Percentiles rank a stretch among this genome's conserved stretches.
Evolutionary conservation across 225 moss, liverwort and hornwort genomes (phyloP).

Genomic region (Polytrichum commune): DNA sequence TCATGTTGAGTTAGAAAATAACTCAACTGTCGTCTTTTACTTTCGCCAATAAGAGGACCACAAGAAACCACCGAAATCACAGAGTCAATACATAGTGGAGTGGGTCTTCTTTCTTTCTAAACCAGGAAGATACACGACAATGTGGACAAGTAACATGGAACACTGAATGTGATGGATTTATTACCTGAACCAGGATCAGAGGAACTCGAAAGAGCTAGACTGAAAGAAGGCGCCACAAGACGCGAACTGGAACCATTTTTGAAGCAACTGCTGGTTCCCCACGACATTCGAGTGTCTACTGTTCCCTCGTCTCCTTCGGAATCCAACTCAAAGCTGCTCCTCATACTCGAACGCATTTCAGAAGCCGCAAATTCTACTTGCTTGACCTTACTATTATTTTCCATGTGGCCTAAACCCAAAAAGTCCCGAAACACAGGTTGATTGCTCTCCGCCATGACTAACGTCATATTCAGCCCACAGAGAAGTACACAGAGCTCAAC

Average conservation of each 20-base stretch:
- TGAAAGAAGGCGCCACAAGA: slow-evolving; percentile 26
- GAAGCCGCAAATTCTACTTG: slow-evolving; percentile 26
- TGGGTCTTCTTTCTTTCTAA: too few relatives aligned
- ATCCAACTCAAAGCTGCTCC: slow-evolving; percentile 24
- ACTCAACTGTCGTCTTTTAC: too few relatives aligned
- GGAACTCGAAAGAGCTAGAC: slow-evolving; percentile 28
- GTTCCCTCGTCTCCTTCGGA: slow-evolving; percentile 45
- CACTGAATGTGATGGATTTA: neutral
- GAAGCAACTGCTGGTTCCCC: slow-evolving; percentile 38
- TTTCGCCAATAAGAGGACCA: too few relatives aligned
- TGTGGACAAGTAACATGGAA: neutral
- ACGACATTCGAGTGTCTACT: slow-evolving; percentile 18
- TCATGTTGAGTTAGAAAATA: too few relatives aligned
- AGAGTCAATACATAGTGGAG: too few relatives aligned
- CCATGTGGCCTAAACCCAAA: slow-evolving; percentile 48
- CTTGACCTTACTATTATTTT: slow-evolving; percentile 33
- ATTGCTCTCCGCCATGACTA: slow-evolving; percentile 64
- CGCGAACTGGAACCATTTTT: slow-evolving; percentile 34
- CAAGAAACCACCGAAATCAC: too few relatives aligned
- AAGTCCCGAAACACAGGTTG: slow-evolving; percentile 62
- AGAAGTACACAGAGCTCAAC: slow-evolving; percentile 13
- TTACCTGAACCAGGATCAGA: slow-evolving; percentile 60
- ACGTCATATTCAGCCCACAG: slow-evolving; percentile 41
- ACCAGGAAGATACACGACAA: too few relatives aligned
- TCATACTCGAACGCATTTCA: slow-evolving; percentile 4